These are phyloP conservation scores for Iris pallida DNA, from an alignment of 116 monocot genomes.

Conservation along the genomic window DNA sequence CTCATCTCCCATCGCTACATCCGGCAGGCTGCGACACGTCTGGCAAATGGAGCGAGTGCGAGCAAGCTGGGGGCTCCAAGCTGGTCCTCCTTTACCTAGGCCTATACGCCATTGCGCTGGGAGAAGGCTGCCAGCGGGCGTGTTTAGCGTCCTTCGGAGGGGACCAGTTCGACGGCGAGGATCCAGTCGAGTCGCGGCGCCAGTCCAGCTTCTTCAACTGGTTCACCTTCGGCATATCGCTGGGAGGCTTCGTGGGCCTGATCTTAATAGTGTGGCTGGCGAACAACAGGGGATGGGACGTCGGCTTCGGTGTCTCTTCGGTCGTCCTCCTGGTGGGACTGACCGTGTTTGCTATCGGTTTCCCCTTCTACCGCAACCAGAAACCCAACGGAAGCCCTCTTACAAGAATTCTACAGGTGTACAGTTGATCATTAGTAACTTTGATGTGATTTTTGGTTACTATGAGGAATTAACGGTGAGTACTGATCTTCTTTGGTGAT, in stretches of 20 bases:
- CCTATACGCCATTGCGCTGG: slow-evolving; percentile 26
- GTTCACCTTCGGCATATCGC: slow-evolving; percentile 30
- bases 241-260: slow-evolving; percentile 26
- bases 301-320: slow-evolving; percentile 24
- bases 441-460: no score
- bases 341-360: slow-evolving; percentile 7
- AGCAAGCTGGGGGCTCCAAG: slow-evolving; percentile 22
- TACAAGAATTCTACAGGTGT: slow-evolving; percentile 37
- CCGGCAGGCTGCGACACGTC: slow-evolving; percentile 27
- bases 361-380: slow-evolving; percentile 37
- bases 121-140: slow-evolving; percentile 37
- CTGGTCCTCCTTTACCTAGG: slow-evolving; percentile 20
- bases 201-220: slow-evolving; percentile 49
- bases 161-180: slow-evolving; percentile 37
- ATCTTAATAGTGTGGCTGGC: slow-evolving; percentile 39
- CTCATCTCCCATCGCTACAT: slow-evolving; percentile 28
- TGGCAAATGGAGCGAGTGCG: slow-evolving; percentile 17
- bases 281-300: slow-evolving; percentile 43
- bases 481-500: no score
- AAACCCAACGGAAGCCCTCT: slow-evolving; percentile 50
- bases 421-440: no score
- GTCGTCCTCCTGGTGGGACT: slow-evolving; percentile 17
- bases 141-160: slow-evolving; percentile 41
- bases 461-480: no score
- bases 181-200: slow-evolving; percentile 21